Conservation (phyloP, 1,284 basidiomycete genomes). For the Trichosporon inkin region DNA sequence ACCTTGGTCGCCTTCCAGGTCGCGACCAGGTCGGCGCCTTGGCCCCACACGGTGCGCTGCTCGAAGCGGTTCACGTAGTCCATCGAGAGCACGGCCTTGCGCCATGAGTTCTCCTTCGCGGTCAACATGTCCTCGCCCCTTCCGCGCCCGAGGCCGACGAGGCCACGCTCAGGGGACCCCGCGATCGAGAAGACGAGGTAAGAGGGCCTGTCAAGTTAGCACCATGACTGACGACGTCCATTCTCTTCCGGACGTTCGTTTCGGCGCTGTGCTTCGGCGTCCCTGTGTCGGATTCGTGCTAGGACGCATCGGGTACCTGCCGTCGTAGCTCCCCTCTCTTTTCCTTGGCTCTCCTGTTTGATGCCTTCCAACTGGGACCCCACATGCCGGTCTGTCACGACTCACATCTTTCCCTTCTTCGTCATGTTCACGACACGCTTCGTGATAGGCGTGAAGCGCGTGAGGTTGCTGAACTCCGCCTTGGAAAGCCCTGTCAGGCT, state of each 20-base stretch:
- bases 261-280: too few relatives aligned
- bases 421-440: slow-evolving; percentile 50
- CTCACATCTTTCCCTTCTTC: slow-evolving; percentile 50
- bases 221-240: neutral
- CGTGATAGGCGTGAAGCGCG: slow-evolving; percentile 35
- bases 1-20: slow-evolving; percentile 85
- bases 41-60: slow-evolving; percentile 75
- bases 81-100: slow-evolving; percentile 61
- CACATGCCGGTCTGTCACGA: slow-evolving; percentile 3
- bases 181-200: slow-evolving; percentile 61
- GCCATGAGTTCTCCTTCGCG: slow-evolving; percentile 65
- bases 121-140: slow-evolving; percentile 60
- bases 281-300: too few relatives aligned
- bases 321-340: too few relatives aligned
- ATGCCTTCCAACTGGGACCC: neutral
- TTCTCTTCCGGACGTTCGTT: too few relatives aligned
- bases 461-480: slow-evolving; percentile 34
- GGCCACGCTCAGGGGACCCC: slow-evolving; percentile 76
- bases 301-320: too few relatives aligned
- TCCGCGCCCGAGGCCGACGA: slow-evolving; percentile 86
- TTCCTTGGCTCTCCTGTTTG: neutral
- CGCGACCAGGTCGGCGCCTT: slow-evolving; percentile 61
- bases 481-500: slow-evolving; percentile 32
- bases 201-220: slow-evolving; percentile 12
- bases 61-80: slow-evolving; percentile 88